Evolutionary conservation across 179 eudicot species (phyloP).

Genomic region (Pouteria campechiana): DNA sequence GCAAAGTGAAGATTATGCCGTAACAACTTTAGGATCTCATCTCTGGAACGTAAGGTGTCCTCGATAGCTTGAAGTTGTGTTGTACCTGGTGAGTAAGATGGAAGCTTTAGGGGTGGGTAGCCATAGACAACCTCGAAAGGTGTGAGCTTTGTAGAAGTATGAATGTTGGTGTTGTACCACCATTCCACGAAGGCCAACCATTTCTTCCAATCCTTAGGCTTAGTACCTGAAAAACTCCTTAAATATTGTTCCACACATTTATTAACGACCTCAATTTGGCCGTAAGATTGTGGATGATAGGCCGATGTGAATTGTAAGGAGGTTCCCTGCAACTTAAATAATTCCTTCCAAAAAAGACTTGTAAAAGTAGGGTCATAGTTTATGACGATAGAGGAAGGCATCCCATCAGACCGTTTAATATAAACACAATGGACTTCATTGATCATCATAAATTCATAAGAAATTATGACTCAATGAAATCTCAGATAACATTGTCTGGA

Average conservation of each 20-base stretch:
- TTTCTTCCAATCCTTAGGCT: conserved; percentile 1
- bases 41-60: neutral
- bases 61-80: neutral
- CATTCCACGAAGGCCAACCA: conserved; percentile 10
- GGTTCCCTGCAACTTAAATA: too few relatives aligned
- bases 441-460: too few relatives aligned
- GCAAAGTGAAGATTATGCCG: neutral
- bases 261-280: conserved; percentile 2
- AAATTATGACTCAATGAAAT: too few relatives aligned
- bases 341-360: too few relatives aligned
- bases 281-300: too few relatives aligned
- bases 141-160: neutral
- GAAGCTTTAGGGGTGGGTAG: neutral
- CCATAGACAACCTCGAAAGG: conserved; percentile 6
- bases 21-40: neutral
- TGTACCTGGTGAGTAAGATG: neutral
- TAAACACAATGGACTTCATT: too few relatives aligned
- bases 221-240: neutral
- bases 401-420: too few relatives aligned
- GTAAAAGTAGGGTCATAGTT: too few relatives aligned
- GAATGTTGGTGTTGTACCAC: conserved; percentile 3
- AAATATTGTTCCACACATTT: neutral
- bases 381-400: too few relatives aligned
- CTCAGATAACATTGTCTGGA: too few relatives aligned
- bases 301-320: too few relatives aligned